Evolutionary conservation across 139 green algal species (phyloP).

Genomic region (Dunaliella primolecta): DNA sequence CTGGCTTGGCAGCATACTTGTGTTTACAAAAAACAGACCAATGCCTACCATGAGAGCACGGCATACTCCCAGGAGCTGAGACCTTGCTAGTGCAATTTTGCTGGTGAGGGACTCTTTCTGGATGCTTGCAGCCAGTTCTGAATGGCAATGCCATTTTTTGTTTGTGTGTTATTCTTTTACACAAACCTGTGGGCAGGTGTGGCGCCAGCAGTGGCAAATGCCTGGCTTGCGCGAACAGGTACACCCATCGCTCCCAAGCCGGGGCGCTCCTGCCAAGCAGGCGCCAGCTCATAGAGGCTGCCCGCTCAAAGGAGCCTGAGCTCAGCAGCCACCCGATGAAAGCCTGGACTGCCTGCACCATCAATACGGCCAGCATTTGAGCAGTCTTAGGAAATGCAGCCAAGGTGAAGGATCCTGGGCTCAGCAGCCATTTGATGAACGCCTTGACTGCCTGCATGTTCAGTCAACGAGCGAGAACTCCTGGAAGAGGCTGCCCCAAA

Average conservation of each 20-base stretch:
- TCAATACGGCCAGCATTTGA: too few species aligned
- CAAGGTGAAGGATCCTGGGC: not conserved
- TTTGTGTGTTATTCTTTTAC: too few species aligned
- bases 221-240: slow-evolving; percentile 63
- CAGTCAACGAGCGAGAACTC: too few species aligned
- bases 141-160: too few species aligned
- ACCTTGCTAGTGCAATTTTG: too few species aligned
- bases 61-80: too few species aligned
- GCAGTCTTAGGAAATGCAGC: not conserved
- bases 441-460: slow-evolving; percentile 22
- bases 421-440: slow-evolving; percentile 6
- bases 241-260: slow-evolving; percentile 48
- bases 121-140: too few species aligned
- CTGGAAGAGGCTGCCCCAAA: too few species aligned
- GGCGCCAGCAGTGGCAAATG: slow-evolving; percentile 75
- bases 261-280: slow-evolving; percentile 46
- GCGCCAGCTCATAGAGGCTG: slow-evolving; percentile 29
- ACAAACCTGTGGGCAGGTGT: slow-evolving; percentile 61
- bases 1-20: too few species aligned
- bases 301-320: slow-evolving; percentile 23
- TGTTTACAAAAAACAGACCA: too few species aligned
- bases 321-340: slow-evolving; percentile 44
- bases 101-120: too few species aligned
- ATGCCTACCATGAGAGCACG: too few species aligned
- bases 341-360: slow-evolving; percentile 25